Base-by-base conservation (phyloP, 345 rosid genomes). In the Triadica sebifera region DNA sequence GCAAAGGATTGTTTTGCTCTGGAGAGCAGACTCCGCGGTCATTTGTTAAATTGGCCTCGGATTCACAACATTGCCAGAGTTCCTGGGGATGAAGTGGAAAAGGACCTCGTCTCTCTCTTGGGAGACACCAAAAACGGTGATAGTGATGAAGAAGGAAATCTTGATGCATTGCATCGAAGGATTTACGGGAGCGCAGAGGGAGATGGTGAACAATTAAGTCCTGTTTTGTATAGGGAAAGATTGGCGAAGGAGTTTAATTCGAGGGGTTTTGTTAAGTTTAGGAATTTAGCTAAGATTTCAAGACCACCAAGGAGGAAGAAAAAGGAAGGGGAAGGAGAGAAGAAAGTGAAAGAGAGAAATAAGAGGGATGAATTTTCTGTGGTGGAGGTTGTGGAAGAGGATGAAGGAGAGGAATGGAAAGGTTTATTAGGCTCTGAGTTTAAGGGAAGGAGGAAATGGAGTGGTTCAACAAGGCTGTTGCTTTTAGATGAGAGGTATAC, bases 11-110 rank as follows among this genome's bases (percentile, higher is more conserved):
- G 91, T 74, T 87, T 83, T 72, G 72, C 81, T 65, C 85, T 91
- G 6, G 96, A 93, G 86, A 86, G 81, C 71, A 91, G 91, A 68
- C 84, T 93, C 78, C 91, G 96, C 11, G 94, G 98, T 22, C 96
- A 93, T 82, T 89, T 93, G 25, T 87, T 93, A 55, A 93, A 93
- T 72, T 93, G 98, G 94, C 94, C 98, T 13, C 82, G 93, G 49
- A 76, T 91, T 59, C 84, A 82, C 59, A 93, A 93, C 83, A 83
- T 93, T 49, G 96, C 96, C 38, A 86, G 93, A 53, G 91, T 93
- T 12, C 87, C 87, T 2, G 96, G 93, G 4, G 98, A 89, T n/a
- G 96, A 91, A 51, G 74, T 91, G 24, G 94, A 88, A 4, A 81
- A 81, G 5, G 86, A 80, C n/a, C 57, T 87, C 20, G 75, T 69